Evolutionary conservation across 495 filamentous ascomycete species (phyloP).

Genomic region (Hypomontagnella submonticulosa): DNA sequence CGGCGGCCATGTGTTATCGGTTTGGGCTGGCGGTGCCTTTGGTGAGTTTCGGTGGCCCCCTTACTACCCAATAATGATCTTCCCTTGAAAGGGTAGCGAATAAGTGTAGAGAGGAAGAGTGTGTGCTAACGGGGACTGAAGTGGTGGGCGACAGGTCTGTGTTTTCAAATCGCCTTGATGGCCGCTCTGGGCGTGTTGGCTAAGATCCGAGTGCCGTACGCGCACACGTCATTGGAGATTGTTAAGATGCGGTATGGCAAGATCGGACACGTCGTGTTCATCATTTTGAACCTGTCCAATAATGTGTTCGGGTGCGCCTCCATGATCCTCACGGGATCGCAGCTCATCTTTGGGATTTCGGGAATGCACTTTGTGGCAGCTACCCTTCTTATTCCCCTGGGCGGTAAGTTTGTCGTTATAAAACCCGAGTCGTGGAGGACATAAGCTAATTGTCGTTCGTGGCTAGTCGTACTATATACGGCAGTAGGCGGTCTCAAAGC

Average conservation of each 20-base stretch:
- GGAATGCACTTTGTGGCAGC: constrained; percentile 80
- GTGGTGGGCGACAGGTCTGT: constrained; percentile 71
- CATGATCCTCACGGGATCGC: constrained; percentile 82
- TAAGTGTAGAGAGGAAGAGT: background rate
- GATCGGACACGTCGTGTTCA: constrained; percentile 71
- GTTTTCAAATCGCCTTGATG: constrained; percentile 77
- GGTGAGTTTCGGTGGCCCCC: constrained; percentile 20
- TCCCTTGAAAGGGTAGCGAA: background rate
- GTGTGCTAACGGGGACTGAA: constrained; percentile 24
- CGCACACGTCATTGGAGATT: constrained; percentile 80
- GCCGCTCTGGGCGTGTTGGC: constrained; percentile 84
- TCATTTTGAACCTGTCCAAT: constrained; percentile 74
- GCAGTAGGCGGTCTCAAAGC: constrained; percentile 53
- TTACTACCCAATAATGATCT: too few relatives aligned
- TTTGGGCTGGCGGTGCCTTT: constrained; percentile 87
- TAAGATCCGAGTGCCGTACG: constrained; percentile 78
- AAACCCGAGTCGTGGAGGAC: constrained; percentile 35
- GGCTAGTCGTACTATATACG: constrained; percentile 77
- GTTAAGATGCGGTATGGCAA: constrained; percentile 53
- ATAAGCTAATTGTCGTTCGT: constrained; percentile 59
- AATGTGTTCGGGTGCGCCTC: constrained; percentile 81
- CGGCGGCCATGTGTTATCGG: constrained; percentile 77
- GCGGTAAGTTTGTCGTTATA: constrained; percentile 48
- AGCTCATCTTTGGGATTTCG: constrained; percentile 77
- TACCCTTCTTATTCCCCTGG: constrained; percentile 62